These are phyloP conservation scores for Eucalyptus sideroxylon DNA, from an alignment of 345 rosid genomes.

Conservation along the genomic window DNA sequence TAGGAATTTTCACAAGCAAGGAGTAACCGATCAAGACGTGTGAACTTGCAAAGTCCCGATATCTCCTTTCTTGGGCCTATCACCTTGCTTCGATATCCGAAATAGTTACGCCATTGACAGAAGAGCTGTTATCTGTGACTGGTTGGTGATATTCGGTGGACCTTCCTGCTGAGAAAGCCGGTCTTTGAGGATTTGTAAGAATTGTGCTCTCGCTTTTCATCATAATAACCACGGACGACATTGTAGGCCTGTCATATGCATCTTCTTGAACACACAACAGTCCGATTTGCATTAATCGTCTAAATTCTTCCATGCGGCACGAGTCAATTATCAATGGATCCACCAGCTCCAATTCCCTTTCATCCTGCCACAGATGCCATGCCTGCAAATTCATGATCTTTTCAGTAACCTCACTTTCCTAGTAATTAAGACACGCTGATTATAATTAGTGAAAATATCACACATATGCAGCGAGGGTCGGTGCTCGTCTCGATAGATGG, in stretches of 20 bases:
- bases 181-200: conserved; percentile 20
- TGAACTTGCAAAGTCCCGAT: not conserved
- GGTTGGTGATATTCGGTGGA: not conserved
- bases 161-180: conserved; percentile 29
- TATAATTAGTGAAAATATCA: not conserved
- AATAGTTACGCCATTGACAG: not conserved
- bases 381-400: conserved; percentile 14
- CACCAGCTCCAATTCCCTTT: conserved; percentile 24
- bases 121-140: not conserved
- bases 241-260: conserved; percentile 34
- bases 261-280: conserved; percentile 9
- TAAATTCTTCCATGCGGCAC: conserved; percentile 23
- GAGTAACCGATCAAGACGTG: not conserved
- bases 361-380: conserved; percentile 47
- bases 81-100: not conserved
- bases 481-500: not conserved
- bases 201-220: conserved; percentile 2
- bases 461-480: conserved; percentile 28
- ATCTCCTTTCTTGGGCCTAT: not conserved
- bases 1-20: not conserved
- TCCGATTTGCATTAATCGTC: conserved; percentile 42
- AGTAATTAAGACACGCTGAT: not conserved
- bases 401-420: not conserved
- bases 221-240: conserved; percentile 31
- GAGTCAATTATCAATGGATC: conserved; percentile 21